These are phyloP conservation scores for Manihot esculenta DNA, from an alignment of 441 rosid genomes.

Conservation along the genomic window DNA sequence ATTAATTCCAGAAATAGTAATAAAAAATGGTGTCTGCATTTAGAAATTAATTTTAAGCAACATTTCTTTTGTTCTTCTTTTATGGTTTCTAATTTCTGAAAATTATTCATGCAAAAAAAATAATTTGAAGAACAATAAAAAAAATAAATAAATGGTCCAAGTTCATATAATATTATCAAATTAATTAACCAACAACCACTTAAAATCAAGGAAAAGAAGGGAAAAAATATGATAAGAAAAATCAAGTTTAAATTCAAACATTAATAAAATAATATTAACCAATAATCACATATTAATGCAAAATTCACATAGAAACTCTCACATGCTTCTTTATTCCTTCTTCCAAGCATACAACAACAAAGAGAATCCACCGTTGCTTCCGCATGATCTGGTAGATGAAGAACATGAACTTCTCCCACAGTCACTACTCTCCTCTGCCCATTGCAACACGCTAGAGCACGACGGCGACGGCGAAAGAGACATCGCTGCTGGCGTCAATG, in stretches of 20 bases:
- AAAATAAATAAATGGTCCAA: neutral
- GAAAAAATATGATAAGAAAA: neutral
- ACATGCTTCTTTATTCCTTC: slow-evolving; percentile 24
- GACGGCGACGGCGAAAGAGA: slow-evolving; percentile 35
- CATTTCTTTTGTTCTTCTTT: too few relatives aligned
- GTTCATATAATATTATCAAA: neutral
- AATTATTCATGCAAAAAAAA: too few relatives aligned
- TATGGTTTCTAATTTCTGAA: too few relatives aligned
- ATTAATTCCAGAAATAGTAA: too few relatives aligned
- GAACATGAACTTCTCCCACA: slow-evolving; percentile 56
- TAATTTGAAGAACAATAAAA: too few relatives aligned
- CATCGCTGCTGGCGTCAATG: slow-evolving; percentile 24
- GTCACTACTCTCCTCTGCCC: slow-evolving; percentile 71
- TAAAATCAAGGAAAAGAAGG: neutral
- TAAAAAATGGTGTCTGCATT: too few relatives aligned
- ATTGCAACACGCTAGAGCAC: slow-evolving; percentile 50
- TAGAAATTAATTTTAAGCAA: too few relatives aligned
- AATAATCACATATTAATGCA: neutral
- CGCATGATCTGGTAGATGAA: slow-evolving; percentile 50
- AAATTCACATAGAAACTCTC: neutral
- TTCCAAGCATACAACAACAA: slow-evolving; percentile 61
- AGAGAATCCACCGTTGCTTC: slow-evolving; percentile 51
- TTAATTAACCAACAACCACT: neutral
- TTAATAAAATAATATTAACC: neutral
- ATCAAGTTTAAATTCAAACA: neutral